Evolutionary conservation across 805 yeast species (phyloP).

Genomic region (Ogataea naganishii): DNA sequence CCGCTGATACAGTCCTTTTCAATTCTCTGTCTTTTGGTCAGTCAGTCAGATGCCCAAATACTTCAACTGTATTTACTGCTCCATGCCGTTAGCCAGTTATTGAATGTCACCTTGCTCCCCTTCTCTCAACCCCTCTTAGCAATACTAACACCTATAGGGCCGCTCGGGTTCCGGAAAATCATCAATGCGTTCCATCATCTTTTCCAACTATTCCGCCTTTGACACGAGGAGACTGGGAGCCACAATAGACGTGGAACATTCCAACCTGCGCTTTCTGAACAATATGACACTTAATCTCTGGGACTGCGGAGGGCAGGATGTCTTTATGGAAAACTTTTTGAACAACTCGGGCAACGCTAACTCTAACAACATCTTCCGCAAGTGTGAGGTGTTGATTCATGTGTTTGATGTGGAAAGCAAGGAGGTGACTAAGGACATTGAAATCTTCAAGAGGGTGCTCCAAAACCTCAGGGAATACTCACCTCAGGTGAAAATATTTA

Average conservation of each 20-base stretch:
- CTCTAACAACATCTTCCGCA: slow-evolving; percentile 85
- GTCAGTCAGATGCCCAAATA: neutral
- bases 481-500: slow-evolving; percentile 88
- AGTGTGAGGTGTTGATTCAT: slow-evolving; percentile 92
- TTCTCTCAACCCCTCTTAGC: neutral
- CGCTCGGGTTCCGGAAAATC: slow-evolving; percentile 97
- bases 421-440: slow-evolving; percentile 87
- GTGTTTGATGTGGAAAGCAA: slow-evolving; percentile 95
- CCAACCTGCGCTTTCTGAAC: slow-evolving; percentile 85
- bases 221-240: slow-evolving; percentile 95
- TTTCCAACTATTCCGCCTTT: slow-evolving; percentile 91
- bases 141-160: slow-evolving; percentile 40
- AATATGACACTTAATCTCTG: slow-evolving; percentile 92
- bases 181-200: slow-evolving; percentile 93
- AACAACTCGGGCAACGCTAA: slow-evolving; percentile 31
- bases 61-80: neutral
- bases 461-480: slow-evolving; percentile 75
- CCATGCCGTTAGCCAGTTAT: neutral
- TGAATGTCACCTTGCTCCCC: neutral
- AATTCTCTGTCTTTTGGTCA: too few relatives aligned
- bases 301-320: slow-evolving; percentile 99
- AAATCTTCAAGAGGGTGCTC: slow-evolving; percentile 77
- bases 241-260: slow-evolving; percentile 97
- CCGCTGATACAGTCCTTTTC: too few relatives aligned
- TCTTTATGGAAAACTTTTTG: slow-evolving; percentile 84